Conservation (phyloP, 345 rosid genomes). For the Rhizophora mangle region DNA sequence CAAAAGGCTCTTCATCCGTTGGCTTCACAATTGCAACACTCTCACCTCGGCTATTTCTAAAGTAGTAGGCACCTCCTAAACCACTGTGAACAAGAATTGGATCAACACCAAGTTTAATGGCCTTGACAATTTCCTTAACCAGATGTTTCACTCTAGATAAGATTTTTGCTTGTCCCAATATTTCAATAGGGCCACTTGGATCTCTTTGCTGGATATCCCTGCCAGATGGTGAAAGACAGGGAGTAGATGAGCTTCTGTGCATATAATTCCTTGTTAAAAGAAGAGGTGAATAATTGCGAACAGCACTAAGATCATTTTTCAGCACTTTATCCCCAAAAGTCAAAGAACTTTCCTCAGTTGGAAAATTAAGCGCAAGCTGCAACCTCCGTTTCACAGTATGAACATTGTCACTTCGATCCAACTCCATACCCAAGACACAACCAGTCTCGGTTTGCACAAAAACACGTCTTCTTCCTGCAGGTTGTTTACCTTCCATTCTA, state of each 20-base stretch:
- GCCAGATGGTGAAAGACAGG: conserved; percentile 93
- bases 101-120: conserved; percentile 79
- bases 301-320: conserved; percentile 84
- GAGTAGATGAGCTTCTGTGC: conserved; percentile 96
- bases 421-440: conserved; percentile 96
- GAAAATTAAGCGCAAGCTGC: conserved; percentile 82
- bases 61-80: conserved; percentile 94
- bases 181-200: conserved; percentile 82
- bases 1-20: conserved; percentile 98
- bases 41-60: conserved; percentile 66
- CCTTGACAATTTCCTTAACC: conserved; percentile 75
- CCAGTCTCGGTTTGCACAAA: conserved; percentile 97
- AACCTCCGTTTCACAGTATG: conserved; percentile 92
- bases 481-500: conserved; percentile 66
- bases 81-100: conserved; percentile 77
- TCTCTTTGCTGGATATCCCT: conserved; percentile 77
- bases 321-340: conserved; percentile 84
- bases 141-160: conserved; percentile 43
- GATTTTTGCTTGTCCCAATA: conserved; percentile 61
- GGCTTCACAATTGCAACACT: conserved; percentile 95
- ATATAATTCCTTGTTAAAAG: conserved; percentile 70
- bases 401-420: conserved; percentile 89
- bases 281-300: conserved; percentile 83
- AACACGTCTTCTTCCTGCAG: conserved; percentile 74
- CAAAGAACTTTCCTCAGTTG: conserved; percentile 75